Percentiles rank a stretch among this genome's conserved stretches.
phyloP scores from a whole-genome alignment of 73 alveolate genomes.

The Paramecium sonneborni region DNA sequence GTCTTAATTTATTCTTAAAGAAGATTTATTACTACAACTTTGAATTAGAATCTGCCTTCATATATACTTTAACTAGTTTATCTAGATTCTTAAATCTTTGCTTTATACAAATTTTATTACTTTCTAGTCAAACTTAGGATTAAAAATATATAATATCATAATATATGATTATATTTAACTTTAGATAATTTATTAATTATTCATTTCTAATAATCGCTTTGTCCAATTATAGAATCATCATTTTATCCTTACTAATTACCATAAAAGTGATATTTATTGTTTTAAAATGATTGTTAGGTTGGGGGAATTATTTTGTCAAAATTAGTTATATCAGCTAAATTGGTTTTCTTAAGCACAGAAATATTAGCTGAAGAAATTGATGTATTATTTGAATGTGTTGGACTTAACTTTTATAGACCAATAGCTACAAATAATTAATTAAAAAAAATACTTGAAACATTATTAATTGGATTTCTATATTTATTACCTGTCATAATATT shows the following conservation, averaged over 20 bases:
- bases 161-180: not conserved
- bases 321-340: constrained; percentile 63
- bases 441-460: constrained; percentile 20
- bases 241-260: not conserved
- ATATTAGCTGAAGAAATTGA: constrained; percentile 56
- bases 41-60: no score
- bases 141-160: no score
- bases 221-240: not conserved
- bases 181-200: not conserved
- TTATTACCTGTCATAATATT: constrained; percentile 50
- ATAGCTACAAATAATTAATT: constrained; percentile 25
- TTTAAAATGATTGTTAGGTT: not conserved
- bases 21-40: not conserved
- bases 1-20: not conserved
- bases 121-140: no score
- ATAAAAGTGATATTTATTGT: not conserved
- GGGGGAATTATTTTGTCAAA: not conserved
- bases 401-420: constrained; percentile 30
- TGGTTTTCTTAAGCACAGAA: constrained; percentile 34
- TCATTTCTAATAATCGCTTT: not conserved
- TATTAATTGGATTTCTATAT: constrained; percentile 48
- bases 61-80: no score
- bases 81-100: no score
- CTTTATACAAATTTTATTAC: no score
- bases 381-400: constrained; percentile 60